phyloP scores from a whole-genome alignment of 345 rosid genomes.

The Cardamine resedifolia region DNA sequence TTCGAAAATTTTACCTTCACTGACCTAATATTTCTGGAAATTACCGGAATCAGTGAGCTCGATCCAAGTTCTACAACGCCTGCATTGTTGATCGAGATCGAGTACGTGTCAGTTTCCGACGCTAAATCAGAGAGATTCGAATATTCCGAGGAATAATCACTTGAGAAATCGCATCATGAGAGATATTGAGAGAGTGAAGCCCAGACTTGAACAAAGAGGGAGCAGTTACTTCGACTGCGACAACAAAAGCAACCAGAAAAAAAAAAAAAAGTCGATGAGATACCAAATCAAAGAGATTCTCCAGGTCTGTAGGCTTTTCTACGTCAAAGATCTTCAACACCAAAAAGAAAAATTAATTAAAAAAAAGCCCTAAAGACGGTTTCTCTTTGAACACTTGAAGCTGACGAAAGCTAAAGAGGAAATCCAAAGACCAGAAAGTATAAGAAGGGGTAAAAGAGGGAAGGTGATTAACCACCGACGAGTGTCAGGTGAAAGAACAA shows the following conservation, averaged over 20 bases:
- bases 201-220: constrained; percentile 23
- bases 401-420: constrained; percentile 29
- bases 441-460: constrained; percentile 6
- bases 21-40: neutral
- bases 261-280: constrained; percentile 22
- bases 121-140: constrained; percentile 16
- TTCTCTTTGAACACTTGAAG: constrained; percentile 33
- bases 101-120: neutral
- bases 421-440: constrained; percentile 4
- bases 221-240: constrained; percentile 39
- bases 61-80: constrained; percentile 15
- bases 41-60: neutral
- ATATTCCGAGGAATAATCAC: constrained; percentile 31
- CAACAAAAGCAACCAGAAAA: neutral
- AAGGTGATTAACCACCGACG: constrained; percentile 22
- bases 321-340: constrained; percentile 39
- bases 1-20: constrained; percentile 7
- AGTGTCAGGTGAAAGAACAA: neutral
- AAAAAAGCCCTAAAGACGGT: constrained; percentile 14
- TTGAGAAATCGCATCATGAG: constrained; percentile 15
- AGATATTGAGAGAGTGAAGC: constrained; percentile 4
- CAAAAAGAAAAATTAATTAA: neutral
- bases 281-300: constrained; percentile 42
- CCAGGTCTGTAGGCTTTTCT: constrained; percentile 43
- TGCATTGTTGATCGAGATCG: constrained; percentile 30